Evolutionary conservation across 371 early-diverging fungal species (phyloP), one percentile per base, ranked within the genome.

Genomic region (Rhizopus microsporus): DNA sequence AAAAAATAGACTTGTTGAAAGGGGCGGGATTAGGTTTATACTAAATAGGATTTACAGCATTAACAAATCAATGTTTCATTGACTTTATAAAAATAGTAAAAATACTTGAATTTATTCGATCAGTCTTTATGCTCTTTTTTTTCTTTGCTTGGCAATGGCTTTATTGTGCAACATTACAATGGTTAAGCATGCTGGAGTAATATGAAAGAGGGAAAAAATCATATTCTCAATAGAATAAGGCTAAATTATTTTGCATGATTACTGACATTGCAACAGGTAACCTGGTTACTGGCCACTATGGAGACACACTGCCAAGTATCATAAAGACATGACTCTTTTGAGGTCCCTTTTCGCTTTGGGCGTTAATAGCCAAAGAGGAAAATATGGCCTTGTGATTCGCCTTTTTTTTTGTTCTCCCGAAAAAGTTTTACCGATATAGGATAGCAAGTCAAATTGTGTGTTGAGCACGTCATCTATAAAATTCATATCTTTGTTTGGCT

Each of bases 401-500:
- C 29, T 53, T 40, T 29, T 6, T 31, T 38, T 13, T 37, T 53
- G 23, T 23, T 39, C 17, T 39, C 35, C 39, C 17, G 39, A 53
- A 10, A 33, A 54, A 9, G 49, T 63, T 49, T 50, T 50, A 43
- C 51, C 54, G 54, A 34, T 43, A 13, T 23, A 12, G 39, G 30
- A 48, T 34, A 45, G 51, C 53, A 52, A 50, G 51, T 56, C 34
- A 48, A 39, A 44, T 63, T 38, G 15, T 37, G 43, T 54, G 32
- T 47, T 37, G 54, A 60, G 53, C 60, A 57, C 63, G 57, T 63
- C 57, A 57, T 43, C 56, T 51, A 12, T 39, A 37, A 15, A 15
- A n/a, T 34, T 48, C 30, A 29, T 29, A 23, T 38, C 47, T 50
- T 46, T 17, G 32, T 23, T 23, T 23, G 23, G 23, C 23, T 23